Base-by-base conservation (phyloP, 2,329 filamentous ascomycete genomes). In the Uncinocarpus reesii region DNA sequence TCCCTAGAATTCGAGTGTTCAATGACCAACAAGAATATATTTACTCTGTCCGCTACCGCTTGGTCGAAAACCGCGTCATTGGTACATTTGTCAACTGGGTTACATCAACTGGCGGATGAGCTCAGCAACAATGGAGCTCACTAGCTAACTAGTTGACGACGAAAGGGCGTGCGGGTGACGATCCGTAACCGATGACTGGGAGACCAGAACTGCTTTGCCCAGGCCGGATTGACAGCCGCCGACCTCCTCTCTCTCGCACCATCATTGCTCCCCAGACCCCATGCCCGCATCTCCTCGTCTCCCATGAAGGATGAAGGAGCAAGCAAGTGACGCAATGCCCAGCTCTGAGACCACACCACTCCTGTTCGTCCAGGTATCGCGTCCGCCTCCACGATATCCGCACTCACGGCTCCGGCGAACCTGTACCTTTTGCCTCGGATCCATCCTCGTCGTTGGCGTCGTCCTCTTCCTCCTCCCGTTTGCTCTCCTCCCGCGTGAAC, bases 381-480 rank as follows among this genome's bases (percentile, higher is more conserved):
- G 63, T 7, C 62, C 53, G 44, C 65, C 60, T 42, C 63, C 61
- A 49, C 64, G 68, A 50, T 70, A 71, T 51, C 66, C 64, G 7
- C 70, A 72, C 51, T 60, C 64, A 48, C 58, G 58, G 10, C 54
- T 73, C 23, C 69, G 69, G 26, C 67, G 64, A 35, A 58, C 62
- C 47, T 73, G 70, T 58, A 68, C 66, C 23, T 58, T 63, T 42
- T 54, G 63, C 18, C 62, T 74, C 5, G 59, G 60, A 16, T 56
- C 60, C 20, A 54, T 68, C 10, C 64, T 73, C 11, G 42, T 67
- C 10, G 52, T 68, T 16, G 60, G 64, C 15, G 52, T 68, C 7
- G 55, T 68, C 20, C 58, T 71, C 5, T 70, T 73, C 52, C 54
- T 73, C 21, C 51, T 69, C 2, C 69, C 71, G 1, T 53, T 58